Evolutionary conservation across 2,329 filamentous ascomycete species (phyloP), one percentile per base, ranked within the genome.

Genomic region (Calonectria henricotiae): DNA sequence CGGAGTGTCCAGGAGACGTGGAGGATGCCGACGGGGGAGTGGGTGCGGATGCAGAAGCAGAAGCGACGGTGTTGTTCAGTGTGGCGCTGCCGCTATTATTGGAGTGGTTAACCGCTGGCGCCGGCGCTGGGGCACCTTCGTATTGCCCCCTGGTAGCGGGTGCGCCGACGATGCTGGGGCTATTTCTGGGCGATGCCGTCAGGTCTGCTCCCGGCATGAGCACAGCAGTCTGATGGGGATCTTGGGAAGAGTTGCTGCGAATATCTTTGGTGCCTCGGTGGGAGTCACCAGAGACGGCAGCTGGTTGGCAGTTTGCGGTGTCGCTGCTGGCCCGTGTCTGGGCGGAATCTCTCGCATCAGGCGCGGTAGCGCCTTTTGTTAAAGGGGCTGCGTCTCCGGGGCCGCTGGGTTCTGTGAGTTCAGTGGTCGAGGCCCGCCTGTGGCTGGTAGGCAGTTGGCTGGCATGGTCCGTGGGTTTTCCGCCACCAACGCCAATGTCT

Each of bases 101-200:
- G 65, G 67, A 76, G 75, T 74, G 75, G 71, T 71, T 72, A 47
- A 67, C 68, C 61, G 74, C 66, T 67, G 70, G 72, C 62, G 66
- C 69, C 71, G 75, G 47, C 43, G 73, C 75, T 72, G 70, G 68
- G 73, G 54, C 41, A 69, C 55, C 49, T 76, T 77, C 75, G 75
- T 77, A 77, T 77, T 73, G 68, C 67, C 75, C 76, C 76, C 74
- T 76, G 73, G 74, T 23, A 30, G 46, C 64, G 60, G 68, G 63
- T 67, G 75, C 54, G 54, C 72, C 73, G 71, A 69, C 58, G 65
- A 46, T 55, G 70, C 67, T 74, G 67, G 71, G 73, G 74, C 76
- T 77, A 77, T 77, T 77, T 77, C 74, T 76, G 75, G 75, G 54
- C 13, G 69, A 64, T 47, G 63, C 37, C 65, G 37, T 66, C 41